These are phyloP conservation scores for Exutisphaerella laricina DNA, from an alignment of 2,329 filamentous ascomycete species.

Conservation along the genomic window DNA sequence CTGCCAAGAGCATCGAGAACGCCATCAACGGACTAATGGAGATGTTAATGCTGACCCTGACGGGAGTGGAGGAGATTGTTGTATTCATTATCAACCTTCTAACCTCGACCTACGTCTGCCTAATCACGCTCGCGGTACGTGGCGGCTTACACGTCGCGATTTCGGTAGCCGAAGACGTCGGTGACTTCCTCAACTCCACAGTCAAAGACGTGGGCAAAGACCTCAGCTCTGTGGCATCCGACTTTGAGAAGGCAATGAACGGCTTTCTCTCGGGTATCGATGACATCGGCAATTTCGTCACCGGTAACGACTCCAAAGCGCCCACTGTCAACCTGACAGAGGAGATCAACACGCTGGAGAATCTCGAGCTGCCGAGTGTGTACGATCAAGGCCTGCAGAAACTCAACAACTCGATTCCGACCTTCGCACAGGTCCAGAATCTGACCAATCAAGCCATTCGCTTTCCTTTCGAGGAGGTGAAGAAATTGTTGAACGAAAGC, in stretches of 20 bases:
- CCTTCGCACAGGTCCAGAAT: constrained; percentile 77
- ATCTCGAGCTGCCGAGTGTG: constrained; percentile 62
- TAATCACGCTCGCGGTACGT: constrained; percentile 76
- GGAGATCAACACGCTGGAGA: constrained; percentile 60
- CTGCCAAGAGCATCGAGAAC: constrained; percentile 71
- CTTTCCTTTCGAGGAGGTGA: constrained; percentile 75
- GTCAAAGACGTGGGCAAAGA: constrained; percentile 53
- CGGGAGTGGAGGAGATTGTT: constrained; percentile 78
- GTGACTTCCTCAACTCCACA: constrained; percentile 56
- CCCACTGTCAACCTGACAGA: constrained; percentile 60
- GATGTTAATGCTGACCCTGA: constrained; percentile 72
- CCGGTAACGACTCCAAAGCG: constrained; percentile 36
- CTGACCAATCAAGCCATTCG: constrained; percentile 69
- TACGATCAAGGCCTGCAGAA: constrained; percentile 62
- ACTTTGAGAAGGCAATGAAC: constrained; percentile 51
- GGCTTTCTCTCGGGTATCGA: constrained; percentile 49
- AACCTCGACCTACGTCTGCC: constrained; percentile 82
- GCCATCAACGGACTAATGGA: constrained; percentile 74
- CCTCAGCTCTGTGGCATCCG: constrained; percentile 40
- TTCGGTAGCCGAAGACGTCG: constrained; percentile 55
- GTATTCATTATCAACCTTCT: constrained; percentile 90
- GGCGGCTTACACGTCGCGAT: constrained; percentile 70
- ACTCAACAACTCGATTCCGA: constrained; percentile 74
- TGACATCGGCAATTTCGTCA: constrained; percentile 37
- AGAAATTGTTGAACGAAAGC: constrained; percentile 63